A percentile compares a stretch with the other conserved stretches of the same genome.
Evolutionary conservation across 116 monocot species (phyloP).

Genomic region (Zostera marina): DNA sequence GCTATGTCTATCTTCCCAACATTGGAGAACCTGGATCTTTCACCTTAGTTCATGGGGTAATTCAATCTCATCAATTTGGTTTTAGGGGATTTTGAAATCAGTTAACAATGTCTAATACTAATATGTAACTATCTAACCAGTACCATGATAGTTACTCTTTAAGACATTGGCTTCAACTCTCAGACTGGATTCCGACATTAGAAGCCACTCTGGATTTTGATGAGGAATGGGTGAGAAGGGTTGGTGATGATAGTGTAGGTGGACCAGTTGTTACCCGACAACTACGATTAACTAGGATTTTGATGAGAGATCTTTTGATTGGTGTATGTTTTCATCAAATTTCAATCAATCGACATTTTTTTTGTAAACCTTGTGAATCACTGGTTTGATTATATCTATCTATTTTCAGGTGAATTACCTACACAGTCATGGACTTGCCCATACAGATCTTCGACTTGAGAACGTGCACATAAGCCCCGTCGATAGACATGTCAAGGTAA

Average conservation of each 20-base stretch:
- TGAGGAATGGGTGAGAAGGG: conserved; percentile 79
- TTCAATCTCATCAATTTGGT: neutral
- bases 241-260: conserved; percentile 73
- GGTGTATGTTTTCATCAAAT: conserved; percentile 34
- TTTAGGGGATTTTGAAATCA: neutral
- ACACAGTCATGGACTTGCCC: conserved; percentile 90
- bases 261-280: conserved; percentile 92
- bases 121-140: conserved; percentile 17
- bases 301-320: conserved; percentile 98
- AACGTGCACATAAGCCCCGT: conserved; percentile 92
- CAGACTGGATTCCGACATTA: conserved; percentile 92
- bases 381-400: no score
- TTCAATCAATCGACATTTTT: no score
- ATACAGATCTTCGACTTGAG: conserved; percentile 79
- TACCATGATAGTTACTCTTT: conserved; percentile 96
- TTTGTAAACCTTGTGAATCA: no score
- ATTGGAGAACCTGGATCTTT: conserved; percentile 26
- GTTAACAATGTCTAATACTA: no score
- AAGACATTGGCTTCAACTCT: conserved; percentile 79
- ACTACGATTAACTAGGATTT: conserved; percentile 60
- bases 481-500: conserved; percentile 92
- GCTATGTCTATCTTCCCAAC: conserved; percentile 34
- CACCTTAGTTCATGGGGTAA: conserved; percentile 79
- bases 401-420: conserved; percentile 84
- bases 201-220: conserved; percentile 76